Evolutionary conservation across 371 early-diverging fungal genomes (phyloP).

Genomic region (Lichtheimia ornata): DNA sequence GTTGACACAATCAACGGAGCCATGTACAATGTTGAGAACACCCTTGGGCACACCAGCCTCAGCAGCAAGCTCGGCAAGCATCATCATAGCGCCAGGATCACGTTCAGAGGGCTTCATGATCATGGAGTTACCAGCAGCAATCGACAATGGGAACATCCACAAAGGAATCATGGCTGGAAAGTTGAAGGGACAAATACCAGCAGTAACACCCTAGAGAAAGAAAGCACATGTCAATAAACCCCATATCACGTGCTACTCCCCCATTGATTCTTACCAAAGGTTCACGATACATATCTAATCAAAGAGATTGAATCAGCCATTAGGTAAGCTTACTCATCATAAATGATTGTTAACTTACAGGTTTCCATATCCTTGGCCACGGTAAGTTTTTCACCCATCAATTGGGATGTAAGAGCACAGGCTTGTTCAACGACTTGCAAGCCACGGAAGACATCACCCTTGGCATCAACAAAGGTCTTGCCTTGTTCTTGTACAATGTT

Average conservation of each 20-base stretch:
- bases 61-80: slow-evolving; percentile 86
- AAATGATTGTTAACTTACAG: slow-evolving; percentile 43
- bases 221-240: too few relatives aligned
- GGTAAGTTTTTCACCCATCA: slow-evolving; percentile 86
- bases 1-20: slow-evolving; percentile 87
- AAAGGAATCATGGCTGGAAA: slow-evolving; percentile 96
- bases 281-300: slow-evolving; percentile 80
- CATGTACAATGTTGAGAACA: slow-evolving; percentile 94
- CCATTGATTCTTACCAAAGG: slow-evolving; percentile 59
- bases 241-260: too few relatives aligned
- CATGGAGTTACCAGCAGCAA: slow-evolving; percentile 89
- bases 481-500: slow-evolving; percentile 94
- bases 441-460: slow-evolving; percentile 89
- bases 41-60: slow-evolving; percentile 95
- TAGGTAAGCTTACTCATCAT: background rate
- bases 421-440: slow-evolving; percentile 93
- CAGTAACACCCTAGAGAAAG: slow-evolving; percentile 78
- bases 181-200: slow-evolving; percentile 95
- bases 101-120: slow-evolving; percentile 94
- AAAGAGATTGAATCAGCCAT: background rate
- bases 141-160: slow-evolving; percentile 97
- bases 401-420: slow-evolving; percentile 73
- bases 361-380: slow-evolving; percentile 97
- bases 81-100: slow-evolving; percentile 95
- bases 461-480: slow-evolving; percentile 93